Base-by-base conservation (phyloP, 331 rosid genomes). In the Dryas integrifolia region DNA sequence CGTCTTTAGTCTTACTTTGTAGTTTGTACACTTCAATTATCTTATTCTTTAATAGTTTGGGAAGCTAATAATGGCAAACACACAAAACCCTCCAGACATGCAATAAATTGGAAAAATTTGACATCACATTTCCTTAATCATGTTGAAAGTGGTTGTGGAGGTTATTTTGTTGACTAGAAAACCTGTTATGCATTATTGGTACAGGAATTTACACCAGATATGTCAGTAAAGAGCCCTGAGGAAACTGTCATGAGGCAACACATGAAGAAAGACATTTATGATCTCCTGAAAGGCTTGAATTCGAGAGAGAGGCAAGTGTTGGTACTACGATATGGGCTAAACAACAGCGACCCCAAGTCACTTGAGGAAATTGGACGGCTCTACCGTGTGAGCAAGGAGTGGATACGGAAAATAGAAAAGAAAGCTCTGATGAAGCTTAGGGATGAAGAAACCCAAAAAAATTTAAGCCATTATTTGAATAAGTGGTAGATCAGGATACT, bases 321-420 rank as follows among this genome's bases (percentile, higher is more conserved):
- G 85, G 60, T 66, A 63, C 80, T 94, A 48, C 90, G 96, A 15
- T 94, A 85, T 59, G 98, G 98, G 21, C 91, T 94, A 21, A 26
- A 65, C 38, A 87, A 84, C 84, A 75, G 67, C 77, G 81, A 73
- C 58, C 96, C 96, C 52, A 86, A 76, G 77, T 91, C 97, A 21
- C 92, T 88, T 7, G 92, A 86, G 68, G 92, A 91, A 47, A 86
- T 86, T 26, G 96, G 98, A 67, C 91, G 58, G 78, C 82, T 80
- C 66, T 85, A 85, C 73, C 73, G 60, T 35, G 90, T 91, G 72
- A 89, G 92, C 89, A 89, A 94, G 89, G 97, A 89, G 40, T 85
- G 98, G 95, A 85, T 91, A 74, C 82, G 97, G 65, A 89, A 68
- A 82, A 77, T 91, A 65, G 96, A 89, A 81, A 86, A 82, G 85